These are phyloP conservation scores for Plectosphaerella sp. DNA, from an alignment of 2,329 filamentous ascomycete genomes.

Conservation along the genomic window DNA sequence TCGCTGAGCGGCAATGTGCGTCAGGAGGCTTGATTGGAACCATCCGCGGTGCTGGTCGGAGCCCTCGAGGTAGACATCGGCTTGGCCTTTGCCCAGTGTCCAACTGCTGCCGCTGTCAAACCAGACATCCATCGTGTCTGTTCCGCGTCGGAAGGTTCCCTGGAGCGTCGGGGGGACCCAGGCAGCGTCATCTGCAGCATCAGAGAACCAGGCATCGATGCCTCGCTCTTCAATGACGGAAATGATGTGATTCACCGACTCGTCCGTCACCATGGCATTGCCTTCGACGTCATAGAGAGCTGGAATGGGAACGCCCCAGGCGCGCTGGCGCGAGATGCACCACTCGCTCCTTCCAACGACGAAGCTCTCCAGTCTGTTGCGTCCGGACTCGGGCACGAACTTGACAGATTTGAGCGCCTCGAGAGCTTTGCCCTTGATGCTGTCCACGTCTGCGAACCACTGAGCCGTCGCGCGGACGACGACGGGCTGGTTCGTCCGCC, in stretches of 20 bases:
- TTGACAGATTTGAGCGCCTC: conserved; percentile 64
- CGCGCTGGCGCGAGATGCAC: conserved; percentile 94
- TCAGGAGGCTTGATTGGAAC: conserved; percentile 96
- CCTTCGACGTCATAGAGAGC: conserved; percentile 73
- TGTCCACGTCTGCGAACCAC: conserved; percentile 92
- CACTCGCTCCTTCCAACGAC: conserved; percentile 86
- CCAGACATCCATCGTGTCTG: conserved; percentile 99
- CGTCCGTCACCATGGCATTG: conserved; percentile 72
- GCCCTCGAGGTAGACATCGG: conserved; percentile 90
- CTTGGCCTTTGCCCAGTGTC: conserved; percentile 55
- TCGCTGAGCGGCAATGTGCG: conserved; percentile 65
- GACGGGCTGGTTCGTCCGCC: conserved; percentile 90
- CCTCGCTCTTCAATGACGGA: conserved; percentile 70
- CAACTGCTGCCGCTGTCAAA: conserved; percentile 97
- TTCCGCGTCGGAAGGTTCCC: conserved; percentile 66
- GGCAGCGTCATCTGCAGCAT: conserved; percentile 65
- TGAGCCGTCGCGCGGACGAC: conserved; percentile 90
- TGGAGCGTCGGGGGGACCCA: conserved; percentile 70
- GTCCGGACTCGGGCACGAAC: conserved; percentile 75
- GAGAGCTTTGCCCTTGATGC: conserved; percentile 72
- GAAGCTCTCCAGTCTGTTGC: conserved; percentile 75
- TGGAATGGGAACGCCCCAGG: conserved; percentile 96
- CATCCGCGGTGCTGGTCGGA: conserved; percentile 95
- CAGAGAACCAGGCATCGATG: conserved; percentile 93
- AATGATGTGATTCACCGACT: conserved; percentile 82